A percentile compares a stretch with the other conserved stretches of the same genome.
Conservation (phyloP, 805 yeast genomes). For the Wickerhamiella parazyma region DNA sequence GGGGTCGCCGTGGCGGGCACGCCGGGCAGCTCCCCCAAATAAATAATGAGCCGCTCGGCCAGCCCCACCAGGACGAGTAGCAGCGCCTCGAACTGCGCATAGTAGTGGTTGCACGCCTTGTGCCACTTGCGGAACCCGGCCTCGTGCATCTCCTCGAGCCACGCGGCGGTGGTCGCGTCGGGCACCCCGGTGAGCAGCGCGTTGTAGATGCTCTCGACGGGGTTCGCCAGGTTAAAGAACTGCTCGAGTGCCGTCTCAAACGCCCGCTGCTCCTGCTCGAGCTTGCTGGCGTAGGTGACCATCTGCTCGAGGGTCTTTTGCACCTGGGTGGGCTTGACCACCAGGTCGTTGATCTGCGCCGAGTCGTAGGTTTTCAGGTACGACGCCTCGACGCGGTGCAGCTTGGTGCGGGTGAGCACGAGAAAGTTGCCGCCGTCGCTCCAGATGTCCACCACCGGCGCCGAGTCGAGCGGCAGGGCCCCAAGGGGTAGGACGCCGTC, state of each 20-base stretch:
- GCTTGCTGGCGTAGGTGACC: background rate
- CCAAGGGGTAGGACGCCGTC: conserved; percentile 28
- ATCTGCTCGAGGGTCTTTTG: conserved; percentile 4
- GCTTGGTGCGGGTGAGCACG: background rate
- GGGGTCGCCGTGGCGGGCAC: background rate
- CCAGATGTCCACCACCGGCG: conserved; percentile 5
- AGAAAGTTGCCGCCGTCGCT: conserved; percentile 10
- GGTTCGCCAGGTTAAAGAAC: background rate
- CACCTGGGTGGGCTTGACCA: conserved; percentile 8
- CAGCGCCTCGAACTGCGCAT: conserved; percentile 7
- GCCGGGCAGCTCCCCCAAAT: conserved; percentile 5
- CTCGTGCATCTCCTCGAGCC: conserved; percentile 19
- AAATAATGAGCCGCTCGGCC: conserved; percentile 6
- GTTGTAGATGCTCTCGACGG: background rate
- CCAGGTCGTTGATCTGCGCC: background rate
- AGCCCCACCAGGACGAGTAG: conserved; percentile 1
- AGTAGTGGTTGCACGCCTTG: conserved; percentile 10
- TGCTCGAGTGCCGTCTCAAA: background rate
- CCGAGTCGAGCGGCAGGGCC: conserved; percentile 10
- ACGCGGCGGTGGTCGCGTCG: conserved; percentile 4
- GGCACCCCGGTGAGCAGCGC: conserved; percentile 1
- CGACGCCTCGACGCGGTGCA: background rate
- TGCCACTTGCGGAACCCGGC: conserved; percentile 19
- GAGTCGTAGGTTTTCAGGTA: background rate
- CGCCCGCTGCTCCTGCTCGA: background rate